phyloP scores from a whole-genome alignment of 225 moss, liverwort and hornwort genomes.

The Lunularia cruciata region DNA sequence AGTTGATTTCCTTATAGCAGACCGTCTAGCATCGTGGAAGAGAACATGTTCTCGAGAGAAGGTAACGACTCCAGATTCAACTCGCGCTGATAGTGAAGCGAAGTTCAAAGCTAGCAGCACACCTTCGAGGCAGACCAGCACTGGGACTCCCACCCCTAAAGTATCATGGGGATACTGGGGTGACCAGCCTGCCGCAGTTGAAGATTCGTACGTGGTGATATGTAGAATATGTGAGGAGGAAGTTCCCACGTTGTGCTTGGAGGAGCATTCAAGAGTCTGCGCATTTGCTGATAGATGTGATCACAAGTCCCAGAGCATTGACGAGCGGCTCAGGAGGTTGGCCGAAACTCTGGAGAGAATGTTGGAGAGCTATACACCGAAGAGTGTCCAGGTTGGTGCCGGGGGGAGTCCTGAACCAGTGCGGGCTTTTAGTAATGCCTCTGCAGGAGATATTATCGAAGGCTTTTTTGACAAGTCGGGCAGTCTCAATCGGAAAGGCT shows the following conservation, averaged over 20 bases:
- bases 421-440: slow-evolving; percentile 47
- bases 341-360: slow-evolving; percentile 83
- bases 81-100: slow-evolving; percentile 24
- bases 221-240: slow-evolving; percentile 99
- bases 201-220: slow-evolving; percentile 77
- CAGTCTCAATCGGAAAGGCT: slow-evolving; percentile 70
- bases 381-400: slow-evolving; percentile 49
- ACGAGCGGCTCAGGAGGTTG: slow-evolving; percentile 83
- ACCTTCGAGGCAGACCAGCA: slow-evolving; percentile 31
- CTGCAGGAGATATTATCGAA: slow-evolving; percentile 47
- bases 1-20: slow-evolving; percentile 64
- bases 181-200: slow-evolving; percentile 50
- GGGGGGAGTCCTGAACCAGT: slow-evolving; percentile 67
- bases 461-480: slow-evolving; percentile 50
- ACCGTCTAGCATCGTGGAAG: slow-evolving; percentile 85
- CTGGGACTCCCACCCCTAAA: slow-evolving; percentile 32
- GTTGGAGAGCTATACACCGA: slow-evolving; percentile 70
- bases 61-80: slow-evolving; percentile 25
- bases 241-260: slow-evolving; percentile 78
- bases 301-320: slow-evolving; percentile 71
- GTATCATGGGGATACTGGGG: slow-evolving; percentile 79
- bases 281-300: slow-evolving; percentile 96
- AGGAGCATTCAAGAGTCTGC: slow-evolving; percentile 97
- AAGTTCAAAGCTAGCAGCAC: slow-evolving; percentile 17
- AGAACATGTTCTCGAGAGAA: slow-evolving; percentile 36